phyloP scores from a whole-genome alignment of 495 filamentous ascomycete genomes.

The Hyphodiscus hymeniophilus region DNA sequence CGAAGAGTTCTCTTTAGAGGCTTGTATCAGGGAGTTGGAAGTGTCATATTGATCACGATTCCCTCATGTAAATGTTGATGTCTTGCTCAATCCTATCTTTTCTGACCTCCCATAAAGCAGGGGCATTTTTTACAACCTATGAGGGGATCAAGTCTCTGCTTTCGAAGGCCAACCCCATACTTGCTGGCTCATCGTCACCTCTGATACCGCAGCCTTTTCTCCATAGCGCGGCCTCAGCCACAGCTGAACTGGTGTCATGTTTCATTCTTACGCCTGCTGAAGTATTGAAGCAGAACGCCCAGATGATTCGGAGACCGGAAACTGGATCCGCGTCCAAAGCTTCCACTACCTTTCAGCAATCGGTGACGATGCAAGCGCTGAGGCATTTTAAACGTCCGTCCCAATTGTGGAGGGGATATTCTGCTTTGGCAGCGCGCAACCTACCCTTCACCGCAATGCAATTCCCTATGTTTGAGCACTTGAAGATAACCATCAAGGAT shows the following conservation, averaged over 20 bases:
- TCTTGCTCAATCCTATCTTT: constrained; percentile 1
- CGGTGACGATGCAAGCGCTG: constrained; percentile 43
- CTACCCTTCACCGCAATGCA: constrained; percentile 82
- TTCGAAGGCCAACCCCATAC: constrained; percentile 30
- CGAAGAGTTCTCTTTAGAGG: constrained; percentile 56
- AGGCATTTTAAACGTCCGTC: constrained; percentile 46
- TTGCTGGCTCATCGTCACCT: constrained; percentile 26
- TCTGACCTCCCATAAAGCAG: constrained; percentile 41
- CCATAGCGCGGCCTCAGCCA: constrained; percentile 61
- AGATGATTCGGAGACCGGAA: constrained; percentile 43
- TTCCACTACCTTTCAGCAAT: constrained; percentile 12
- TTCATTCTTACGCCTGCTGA: constrained; percentile 82
- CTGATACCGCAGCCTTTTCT: constrained; percentile 53
- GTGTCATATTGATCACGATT: constrained; percentile 78
- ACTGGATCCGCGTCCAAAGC: constrained; percentile 11
- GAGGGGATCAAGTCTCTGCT: constrained; percentile 62
- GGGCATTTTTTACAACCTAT: constrained; percentile 86
- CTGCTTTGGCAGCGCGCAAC: constrained; percentile 68
- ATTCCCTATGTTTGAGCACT: constrained; percentile 76
- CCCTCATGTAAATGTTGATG: constrained; percentile 66
- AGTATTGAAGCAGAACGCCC: constrained; percentile 89
- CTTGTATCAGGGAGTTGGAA: constrained; percentile 82
- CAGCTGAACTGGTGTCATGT: constrained; percentile 75
- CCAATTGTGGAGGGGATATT: constrained; percentile 71
- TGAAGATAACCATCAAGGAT: constrained; percentile 37